Conservation (phyloP, 768 basidiomycete genomes). For the Leccinum fibrillosum region DNA sequence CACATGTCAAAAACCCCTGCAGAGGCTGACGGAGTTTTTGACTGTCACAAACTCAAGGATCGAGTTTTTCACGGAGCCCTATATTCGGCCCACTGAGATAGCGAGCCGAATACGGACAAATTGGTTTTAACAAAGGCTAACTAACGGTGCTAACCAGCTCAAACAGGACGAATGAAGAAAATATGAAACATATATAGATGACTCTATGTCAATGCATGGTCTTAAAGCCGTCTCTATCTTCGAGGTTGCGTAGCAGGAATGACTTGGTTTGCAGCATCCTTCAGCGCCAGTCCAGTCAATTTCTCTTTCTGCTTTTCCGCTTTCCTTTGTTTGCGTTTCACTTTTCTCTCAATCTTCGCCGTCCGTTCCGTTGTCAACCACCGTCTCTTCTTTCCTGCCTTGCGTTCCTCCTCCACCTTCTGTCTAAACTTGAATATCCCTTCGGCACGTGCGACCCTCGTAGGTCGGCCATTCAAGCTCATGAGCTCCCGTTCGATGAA, state of each 20-base stretch:
- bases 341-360: slow-evolving; percentile 36
- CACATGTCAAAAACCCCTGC: too few species aligned
- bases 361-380: slow-evolving; percentile 39
- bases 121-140: background rate
- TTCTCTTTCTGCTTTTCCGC: slow-evolving; percentile 50
- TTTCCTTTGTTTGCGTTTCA: slow-evolving; percentile 42
- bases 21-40: too few species aligned
- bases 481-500: slow-evolving; percentile 53
- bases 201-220: background rate
- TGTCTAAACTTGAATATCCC: slow-evolving; percentile 73
- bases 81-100: background rate
- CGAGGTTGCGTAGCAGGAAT: slow-evolving; percentile 36
- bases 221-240: slow-evolving; percentile 4
- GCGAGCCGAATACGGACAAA: background rate
- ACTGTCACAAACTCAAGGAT: too few species aligned
- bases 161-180: background rate
- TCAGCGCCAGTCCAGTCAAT: slow-evolving; percentile 47
- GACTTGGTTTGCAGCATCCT: slow-evolving; percentile 57
- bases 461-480: slow-evolving; percentile 57
- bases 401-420: slow-evolving; percentile 53
- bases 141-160: background rate
- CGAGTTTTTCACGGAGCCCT: too few species aligned
- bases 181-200: background rate
- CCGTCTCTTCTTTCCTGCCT: slow-evolving; percentile 58
- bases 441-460: slow-evolving; percentile 64